phyloP scores from a whole-genome alignment of 1,139 yeast species.

The Keqinozyma sinolaborantium region DNA sequence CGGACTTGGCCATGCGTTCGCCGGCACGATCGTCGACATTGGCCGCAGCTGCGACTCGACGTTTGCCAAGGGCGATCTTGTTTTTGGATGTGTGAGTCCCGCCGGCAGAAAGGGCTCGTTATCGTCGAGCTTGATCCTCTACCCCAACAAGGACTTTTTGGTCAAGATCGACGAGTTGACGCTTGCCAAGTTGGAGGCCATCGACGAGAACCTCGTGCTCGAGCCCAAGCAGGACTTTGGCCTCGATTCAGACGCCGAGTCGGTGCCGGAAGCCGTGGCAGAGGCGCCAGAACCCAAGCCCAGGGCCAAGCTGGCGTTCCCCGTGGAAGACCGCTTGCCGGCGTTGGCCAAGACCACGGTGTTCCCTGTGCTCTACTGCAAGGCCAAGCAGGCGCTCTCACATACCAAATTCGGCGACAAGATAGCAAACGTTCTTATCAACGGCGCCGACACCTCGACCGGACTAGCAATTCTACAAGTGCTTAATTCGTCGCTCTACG shows the following conservation, averaged over 20 bases:
- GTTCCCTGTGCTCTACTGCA: slow-evolving; percentile 36
- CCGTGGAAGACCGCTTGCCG: slow-evolving; percentile 15
- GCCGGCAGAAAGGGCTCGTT: slow-evolving; percentile 34
- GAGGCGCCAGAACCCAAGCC: background rate
- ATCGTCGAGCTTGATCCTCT: slow-evolving; percentile 30
- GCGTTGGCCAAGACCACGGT: slow-evolving; percentile 32
- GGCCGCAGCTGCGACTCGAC: slow-evolving; percentile 23
- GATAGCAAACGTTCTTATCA: slow-evolving; percentile 30
- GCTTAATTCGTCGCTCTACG: slow-evolving; percentile 22
- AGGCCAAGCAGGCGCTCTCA: slow-evolving; percentile 36
- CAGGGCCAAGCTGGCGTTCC: slow-evolving; percentile 3
- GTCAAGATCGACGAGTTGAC: slow-evolving; percentile 25
- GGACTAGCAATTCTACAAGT: slow-evolving; percentile 37
- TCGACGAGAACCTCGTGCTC: slow-evolving; percentile 16
- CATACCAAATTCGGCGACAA: slow-evolving; percentile 16
- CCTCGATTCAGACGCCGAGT: slow-evolving; percentile 11
- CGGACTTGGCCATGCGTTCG: slow-evolving; percentile 43
- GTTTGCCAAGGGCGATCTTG: slow-evolving; percentile 31
- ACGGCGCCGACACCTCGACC: slow-evolving; percentile 43
- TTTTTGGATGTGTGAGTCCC: slow-evolving; percentile 36
- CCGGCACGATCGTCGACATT: slow-evolving; percentile 31
- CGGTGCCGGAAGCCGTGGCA: slow-evolving; percentile 2
- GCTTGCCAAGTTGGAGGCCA: slow-evolving; percentile 14
- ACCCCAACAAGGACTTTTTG: slow-evolving; percentile 30
- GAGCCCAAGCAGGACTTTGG: slow-evolving; percentile 11